These are phyloP conservation scores for Colletotrichum sp. DNA, from an alignment of 2,329 filamentous ascomycete species.

Conservation along the genomic window DNA sequence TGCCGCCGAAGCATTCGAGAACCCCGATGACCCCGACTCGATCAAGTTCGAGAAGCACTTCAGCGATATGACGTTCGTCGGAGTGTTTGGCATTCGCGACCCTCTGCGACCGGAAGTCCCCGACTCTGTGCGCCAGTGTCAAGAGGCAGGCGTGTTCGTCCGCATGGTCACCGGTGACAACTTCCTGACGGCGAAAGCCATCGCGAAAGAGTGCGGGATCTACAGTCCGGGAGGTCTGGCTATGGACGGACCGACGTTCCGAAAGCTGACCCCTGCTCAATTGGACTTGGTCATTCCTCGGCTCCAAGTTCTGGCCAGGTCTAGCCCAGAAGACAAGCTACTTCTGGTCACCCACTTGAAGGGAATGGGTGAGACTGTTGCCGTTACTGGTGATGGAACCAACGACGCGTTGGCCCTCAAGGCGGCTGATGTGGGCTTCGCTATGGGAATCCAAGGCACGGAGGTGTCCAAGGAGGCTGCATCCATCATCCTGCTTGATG, in stretches of 20 bases:
- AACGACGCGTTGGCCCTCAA: constrained; percentile 67
- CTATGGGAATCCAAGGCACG: constrained; percentile 66
- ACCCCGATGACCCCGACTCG: constrained; percentile 12
- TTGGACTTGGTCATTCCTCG: constrained; percentile 64
- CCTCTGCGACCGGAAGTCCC: constrained; percentile 49
- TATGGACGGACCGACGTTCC: constrained; percentile 74
- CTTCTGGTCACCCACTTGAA: constrained; percentile 67
- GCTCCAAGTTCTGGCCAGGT: constrained; percentile 69
- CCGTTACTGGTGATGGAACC: constrained; percentile 66
- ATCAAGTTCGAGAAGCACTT: constrained; percentile 25
- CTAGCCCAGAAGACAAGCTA: constrained; percentile 70
- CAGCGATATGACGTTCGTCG: constrained; percentile 50
- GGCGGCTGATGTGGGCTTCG: constrained; percentile 67
- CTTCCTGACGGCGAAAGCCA: constrained; percentile 73
- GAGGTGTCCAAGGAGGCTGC: constrained; percentile 69
- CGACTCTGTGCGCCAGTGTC: constrained; percentile 43
- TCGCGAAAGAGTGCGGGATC: constrained; percentile 77
- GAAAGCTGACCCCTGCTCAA: constrained; percentile 62
- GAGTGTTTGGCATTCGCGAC: constrained; percentile 57
- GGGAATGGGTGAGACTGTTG: constrained; percentile 63
- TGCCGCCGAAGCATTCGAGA: constrained; percentile 24
- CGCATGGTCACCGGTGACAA: constrained; percentile 56
- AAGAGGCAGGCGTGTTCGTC: constrained; percentile 49
- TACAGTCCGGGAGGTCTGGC: constrained; percentile 62
- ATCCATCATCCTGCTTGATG: constrained; percentile 66